Percentiles rank a stretch among this genome's conserved stretches.
These are phyloP conservation scores for Urtica urens DNA, from an alignment of 306 rosid genomes.

Conservation along the genomic window DNA sequence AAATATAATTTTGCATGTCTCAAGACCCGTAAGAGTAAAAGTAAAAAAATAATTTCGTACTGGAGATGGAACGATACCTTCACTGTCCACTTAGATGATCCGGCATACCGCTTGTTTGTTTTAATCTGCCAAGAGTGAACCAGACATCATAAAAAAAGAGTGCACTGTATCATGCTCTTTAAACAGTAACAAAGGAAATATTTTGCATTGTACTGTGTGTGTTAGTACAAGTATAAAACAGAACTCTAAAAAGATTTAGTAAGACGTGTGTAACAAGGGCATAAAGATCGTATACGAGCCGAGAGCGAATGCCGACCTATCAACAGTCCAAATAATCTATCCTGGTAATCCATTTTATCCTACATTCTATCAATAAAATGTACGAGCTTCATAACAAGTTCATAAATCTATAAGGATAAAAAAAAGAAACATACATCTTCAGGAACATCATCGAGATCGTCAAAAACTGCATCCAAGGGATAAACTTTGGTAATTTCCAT, in stretches of 20 bases:
- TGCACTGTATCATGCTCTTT: neutral
- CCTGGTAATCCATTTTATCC: too few species aligned
- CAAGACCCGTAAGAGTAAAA: neutral
- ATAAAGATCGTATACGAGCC: too few species aligned
- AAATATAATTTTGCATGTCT: too few species aligned
- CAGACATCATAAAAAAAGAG: neutral
- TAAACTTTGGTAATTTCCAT: slow-evolving; percentile 87
- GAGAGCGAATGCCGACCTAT: too few species aligned
- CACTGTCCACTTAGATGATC: slow-evolving; percentile 80
- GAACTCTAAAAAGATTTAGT: too few species aligned
- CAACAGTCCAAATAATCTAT: too few species aligned
- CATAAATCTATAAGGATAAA: too few species aligned
- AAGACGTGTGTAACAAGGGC: too few species aligned
- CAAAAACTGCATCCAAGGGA: slow-evolving; percentile 90
- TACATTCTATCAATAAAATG: too few species aligned
- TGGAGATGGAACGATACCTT: slow-evolving; percentile 41
- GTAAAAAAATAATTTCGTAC: neutral
- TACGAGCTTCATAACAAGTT: too few species aligned
- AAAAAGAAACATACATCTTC: slow-evolving; percentile 54
- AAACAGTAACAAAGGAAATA: neutral
- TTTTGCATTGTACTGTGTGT: neutral
- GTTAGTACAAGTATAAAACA: too few species aligned
- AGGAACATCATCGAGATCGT: slow-evolving; percentile 72
- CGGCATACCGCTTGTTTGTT: slow-evolving; percentile 79
- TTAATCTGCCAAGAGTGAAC: slow-evolving; percentile 39